Percentiles rank a stretch among this genome's conserved stretches.
Conservation (phyloP, 805 yeast genomes). For the Ogataea pilisensis region DNA sequence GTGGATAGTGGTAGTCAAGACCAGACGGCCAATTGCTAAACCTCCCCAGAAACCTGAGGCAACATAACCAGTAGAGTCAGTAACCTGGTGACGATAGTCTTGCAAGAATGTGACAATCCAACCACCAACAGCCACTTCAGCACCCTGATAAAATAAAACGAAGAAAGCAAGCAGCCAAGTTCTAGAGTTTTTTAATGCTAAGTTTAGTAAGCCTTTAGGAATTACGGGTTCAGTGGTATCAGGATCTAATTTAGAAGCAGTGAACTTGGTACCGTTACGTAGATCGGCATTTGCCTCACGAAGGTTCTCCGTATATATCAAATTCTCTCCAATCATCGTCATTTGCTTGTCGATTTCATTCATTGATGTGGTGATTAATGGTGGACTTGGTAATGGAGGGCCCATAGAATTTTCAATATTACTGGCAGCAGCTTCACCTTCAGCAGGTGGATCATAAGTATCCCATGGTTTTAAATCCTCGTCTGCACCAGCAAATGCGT, state of each 20-base stretch:
- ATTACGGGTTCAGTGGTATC: conserved; percentile 17
- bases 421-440: background rate
- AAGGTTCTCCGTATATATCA: conserved; percentile 14
- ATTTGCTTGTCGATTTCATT: conserved; percentile 12
- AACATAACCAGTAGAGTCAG: conserved; percentile 51
- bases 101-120: conserved; percentile 66
- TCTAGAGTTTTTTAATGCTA: conserved; percentile 37
- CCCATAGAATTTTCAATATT: background rate
- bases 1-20: conserved; percentile 39
- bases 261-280: conserved; percentile 1
- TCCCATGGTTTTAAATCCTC: conserved; percentile 39
- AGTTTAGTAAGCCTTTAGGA: conserved; percentile 29
- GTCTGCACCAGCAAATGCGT: conserved; percentile 47
- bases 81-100: conserved; percentile 47
- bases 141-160: conserved; percentile 62
- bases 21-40: conserved; percentile 57
- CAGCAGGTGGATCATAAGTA: conserved; percentile 19
- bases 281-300: conserved; percentile 7
- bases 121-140: conserved; percentile 65
- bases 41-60: conserved; percentile 75
- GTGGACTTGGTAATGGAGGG: background rate
- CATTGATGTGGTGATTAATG: conserved; percentile 2
- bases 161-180: conserved; percentile 50
- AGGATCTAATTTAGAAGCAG: background rate
- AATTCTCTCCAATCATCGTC: conserved; percentile 19